Evolutionary conservation across 2,329 filamentous ascomycete genomes (phyloP), one percentile per base, ranked within the genome.

Genomic region (Drechslerella dactyloides): DNA sequence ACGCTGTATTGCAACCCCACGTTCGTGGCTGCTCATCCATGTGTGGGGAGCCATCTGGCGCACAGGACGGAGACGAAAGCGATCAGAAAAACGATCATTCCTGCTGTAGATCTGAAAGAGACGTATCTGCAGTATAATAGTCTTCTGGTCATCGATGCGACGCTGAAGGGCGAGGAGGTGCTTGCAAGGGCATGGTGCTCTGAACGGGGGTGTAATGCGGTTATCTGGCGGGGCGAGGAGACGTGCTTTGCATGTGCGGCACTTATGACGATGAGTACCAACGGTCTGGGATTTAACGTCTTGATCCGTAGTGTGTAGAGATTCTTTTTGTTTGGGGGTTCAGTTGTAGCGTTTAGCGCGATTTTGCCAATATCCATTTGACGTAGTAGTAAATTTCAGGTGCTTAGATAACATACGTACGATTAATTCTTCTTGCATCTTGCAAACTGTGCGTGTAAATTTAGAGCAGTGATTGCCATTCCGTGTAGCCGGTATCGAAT

Each of bases 171-270:
- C 15, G 70, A 69, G 17, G 70, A 73, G 44, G 54, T 73, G 1
- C 33, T 69, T 10, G 70, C 70, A 4, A 73, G 70, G 37, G 70
- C 70, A 10, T 73, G 70, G 70, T 73, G 70, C 30, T 69, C 64
- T 27, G 70, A 63, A 51, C 55, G 65, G 37, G 59, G 70, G 4
- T 65, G 60, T 33, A 68, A 73, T 53, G 70, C 70, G 5, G 64
- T 73, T 21, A 27, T 73, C 10, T 69, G 70, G 65, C 54, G 70
- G n/a, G 70, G 70, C 1, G 65, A 69, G 10, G 70, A 69, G 63
- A 73, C 70, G 37, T 73, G 70, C 33, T 73, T 73, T 65, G 70
- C 70, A 4, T 73, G 70, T 42, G 70, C 70, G 59, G 70, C 65
- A 30, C 54, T 69, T 27, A 73, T 73, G 72, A 69, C 72, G 21